Evolutionary conservation across 1,284 basidiomycete genomes (phyloP).

Genomic region (Ustilago shanxiensis): DNA sequence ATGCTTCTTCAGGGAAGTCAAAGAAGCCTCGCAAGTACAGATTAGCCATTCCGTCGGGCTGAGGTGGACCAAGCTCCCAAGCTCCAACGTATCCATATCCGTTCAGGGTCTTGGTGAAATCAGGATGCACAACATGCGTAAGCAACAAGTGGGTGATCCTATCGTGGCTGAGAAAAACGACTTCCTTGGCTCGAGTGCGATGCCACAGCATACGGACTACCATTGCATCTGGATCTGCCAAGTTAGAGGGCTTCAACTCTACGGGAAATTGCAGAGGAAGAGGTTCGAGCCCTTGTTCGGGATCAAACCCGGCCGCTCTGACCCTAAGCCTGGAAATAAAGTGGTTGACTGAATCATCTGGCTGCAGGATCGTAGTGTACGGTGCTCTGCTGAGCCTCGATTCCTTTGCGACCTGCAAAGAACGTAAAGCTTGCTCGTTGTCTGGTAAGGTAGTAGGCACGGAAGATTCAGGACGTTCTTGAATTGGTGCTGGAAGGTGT

Average conservation of each 20-base stretch:
- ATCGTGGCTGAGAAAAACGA: not conserved
- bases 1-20: not conserved
- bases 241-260: not conserved
- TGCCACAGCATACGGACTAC: constrained; percentile 12
- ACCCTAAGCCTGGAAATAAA: not conserved
- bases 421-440: not conserved
- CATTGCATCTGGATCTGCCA: not conserved
- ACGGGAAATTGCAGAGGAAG: not conserved
- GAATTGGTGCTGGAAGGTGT: too few relatives aligned
- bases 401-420: not conserved
- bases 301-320: not conserved
- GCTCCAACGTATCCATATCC: not conserved
- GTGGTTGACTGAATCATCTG: not conserved
- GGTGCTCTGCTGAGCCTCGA: not conserved
- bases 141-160: not conserved
- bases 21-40: constrained; percentile 15
- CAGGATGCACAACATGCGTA: not conserved
- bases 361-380: not conserved
- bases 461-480: too few relatives aligned
- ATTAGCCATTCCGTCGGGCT: not conserved
- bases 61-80: constrained; percentile 3
- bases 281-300: not conserved
- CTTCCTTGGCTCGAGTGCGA: not conserved
- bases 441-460: too few relatives aligned
- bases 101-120: not conserved